Base-by-base conservation (phyloP, 768 basidiomycete species). In the Scleroderma citrinum region DNA sequence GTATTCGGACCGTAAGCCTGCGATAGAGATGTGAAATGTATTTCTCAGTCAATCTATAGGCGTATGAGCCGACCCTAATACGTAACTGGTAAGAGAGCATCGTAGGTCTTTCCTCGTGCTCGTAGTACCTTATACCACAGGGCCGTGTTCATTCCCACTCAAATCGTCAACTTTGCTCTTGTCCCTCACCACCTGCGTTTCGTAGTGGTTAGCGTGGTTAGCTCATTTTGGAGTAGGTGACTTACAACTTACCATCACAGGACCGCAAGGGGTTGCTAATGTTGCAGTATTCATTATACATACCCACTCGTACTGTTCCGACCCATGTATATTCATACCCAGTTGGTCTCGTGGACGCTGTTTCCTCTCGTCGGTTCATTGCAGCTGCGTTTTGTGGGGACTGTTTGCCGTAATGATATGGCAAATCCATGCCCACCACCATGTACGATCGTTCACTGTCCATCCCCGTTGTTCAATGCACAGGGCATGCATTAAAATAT, bases 181-280 rank as follows among this genome's bases (percentile, higher is more conserved):
- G 77, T 90, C 1, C 90, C 90, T 2, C 81, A 77, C 4, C 89
- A 92, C 56, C 67, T 90, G 31, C 81, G 89, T 32, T 83, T 92
- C 46, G 74, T 85, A 17, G 71, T 84, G 17, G 80, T 92, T 20
- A 77, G 87, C 57, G 76, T 85, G 11, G 86, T 91, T 45, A 84
- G 83, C 58, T 73, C 90, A 51, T 85, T 86, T 70, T 88, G 86
- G 87, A 90, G 87, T 90, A 61, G 40, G 85, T 76, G 12, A 29
- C n/a, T 29, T 4, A 4, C 21, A 4, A 16, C 6, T 38, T 34
- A 38, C 10, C 17, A 37, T 20, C 41, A 20, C 16, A 35, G 29
- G 8, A 42, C 19, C 13, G 44, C 21, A n/a, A 26, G 8, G 21
- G 23, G 24, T 26, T 7, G 24, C n/a, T n/a, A n/a, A 7, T 10